Evolutionary conservation across 208 protist species (phyloP).

Genomic region (Wallacemonas sp.): DNA sequence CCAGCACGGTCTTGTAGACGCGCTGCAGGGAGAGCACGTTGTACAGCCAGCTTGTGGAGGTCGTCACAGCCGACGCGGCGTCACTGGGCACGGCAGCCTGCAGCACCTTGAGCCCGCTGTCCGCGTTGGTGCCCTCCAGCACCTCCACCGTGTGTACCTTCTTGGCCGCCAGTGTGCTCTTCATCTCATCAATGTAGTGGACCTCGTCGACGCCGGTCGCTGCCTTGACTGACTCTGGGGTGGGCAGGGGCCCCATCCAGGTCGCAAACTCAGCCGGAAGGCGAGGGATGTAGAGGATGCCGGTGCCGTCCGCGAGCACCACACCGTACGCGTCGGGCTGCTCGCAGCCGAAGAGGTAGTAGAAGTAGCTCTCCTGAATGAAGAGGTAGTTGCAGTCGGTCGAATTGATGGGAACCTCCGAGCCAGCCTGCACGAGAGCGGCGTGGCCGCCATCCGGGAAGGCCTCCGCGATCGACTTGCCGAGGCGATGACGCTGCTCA

Average conservation of each 20-base stretch:
- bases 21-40: constrained; percentile 64
- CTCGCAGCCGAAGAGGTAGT: constrained; percentile 91
- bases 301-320: constrained; percentile 64
- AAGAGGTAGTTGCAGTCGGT: constrained; percentile 90
- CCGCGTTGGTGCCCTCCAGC: constrained; percentile 73
- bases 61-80: constrained; percentile 19
- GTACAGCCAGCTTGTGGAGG: constrained; percentile 55
- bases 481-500: constrained; percentile 84
- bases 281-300: constrained; percentile 87
- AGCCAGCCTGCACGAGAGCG: constrained; percentile 73
- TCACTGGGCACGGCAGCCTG: constrained; percentile 48
- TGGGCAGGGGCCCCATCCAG: constrained; percentile 91
- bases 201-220: constrained; percentile 72
- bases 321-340: constrained; percentile 83
- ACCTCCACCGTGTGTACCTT: constrained; percentile 74
- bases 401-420: constrained; percentile 88
- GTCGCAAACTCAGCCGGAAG: constrained; percentile 85
- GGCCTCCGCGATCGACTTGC: constrained; percentile 30
- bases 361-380: constrained; percentile 95
- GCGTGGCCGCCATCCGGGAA: constrained; percentile 60
- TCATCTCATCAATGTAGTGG: constrained; percentile 86
- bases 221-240: constrained; percentile 57
- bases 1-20: constrained; percentile 85
- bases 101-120: constrained; percentile 75
- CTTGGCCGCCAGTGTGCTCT: constrained; percentile 37